A percentile compares a stretch with the other conserved stretches of the same genome.
These are phyloP conservation scores for Hsuehochloa calcarea DNA, from an alignment of 176 grass and related monocot species.

Conservation along the genomic window DNA sequence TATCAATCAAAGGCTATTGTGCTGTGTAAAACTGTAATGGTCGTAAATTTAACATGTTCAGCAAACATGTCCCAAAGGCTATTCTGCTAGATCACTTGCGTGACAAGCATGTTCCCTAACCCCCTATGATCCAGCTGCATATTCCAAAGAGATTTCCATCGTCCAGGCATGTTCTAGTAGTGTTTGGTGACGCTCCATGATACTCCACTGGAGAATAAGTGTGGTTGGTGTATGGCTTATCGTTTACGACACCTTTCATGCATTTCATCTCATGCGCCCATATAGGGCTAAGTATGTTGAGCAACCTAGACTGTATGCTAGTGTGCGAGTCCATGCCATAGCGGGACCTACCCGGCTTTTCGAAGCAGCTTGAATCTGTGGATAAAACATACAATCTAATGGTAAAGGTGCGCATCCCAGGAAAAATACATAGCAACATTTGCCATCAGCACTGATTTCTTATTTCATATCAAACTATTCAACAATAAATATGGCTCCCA, in stretches of 20 bases:
- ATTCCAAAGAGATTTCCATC: constrained; percentile 19
- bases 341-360: neutral
- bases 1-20: neutral
- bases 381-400: neutral
- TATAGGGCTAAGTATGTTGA: neutral
- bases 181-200: constrained; percentile 17
- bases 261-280: neutral
- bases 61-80: neutral
- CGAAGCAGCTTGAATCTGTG: neutral
- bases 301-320: neutral
- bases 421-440: neutral
- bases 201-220: neutral
- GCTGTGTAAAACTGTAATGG: neutral
- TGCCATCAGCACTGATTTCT: constrained; percentile 16
- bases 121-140: neutral
- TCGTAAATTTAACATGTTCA: constrained; percentile 11
- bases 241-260: neutral
- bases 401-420: neutral
- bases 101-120: constrained; percentile 1
- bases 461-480: constrained; percentile 22
- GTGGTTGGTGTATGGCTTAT: constrained; percentile 11
- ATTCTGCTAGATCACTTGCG: constrained; percentile 10
- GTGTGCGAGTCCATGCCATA: neutral
- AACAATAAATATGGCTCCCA: constrained; percentile 22
- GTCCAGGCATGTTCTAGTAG: neutral